A percentile compares a stretch with the other conserved stretches of the same genome.
phyloP scores from a whole-genome alignment of 768 basidiomycete species.

The Dendrothele bispora region DNA sequence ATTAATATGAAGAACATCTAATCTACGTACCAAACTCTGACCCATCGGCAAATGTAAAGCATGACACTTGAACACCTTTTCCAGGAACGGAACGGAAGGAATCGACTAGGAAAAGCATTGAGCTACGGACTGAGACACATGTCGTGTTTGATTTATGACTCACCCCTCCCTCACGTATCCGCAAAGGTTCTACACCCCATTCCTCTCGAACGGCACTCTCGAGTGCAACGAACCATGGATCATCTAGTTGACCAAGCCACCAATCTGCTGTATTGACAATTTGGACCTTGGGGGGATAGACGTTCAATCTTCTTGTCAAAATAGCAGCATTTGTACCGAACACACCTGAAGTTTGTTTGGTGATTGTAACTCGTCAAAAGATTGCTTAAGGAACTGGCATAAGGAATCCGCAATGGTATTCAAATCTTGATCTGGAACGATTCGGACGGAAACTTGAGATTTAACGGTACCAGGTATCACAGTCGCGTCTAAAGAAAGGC shows the following conservation, averaged over 20 bases:
- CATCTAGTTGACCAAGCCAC: conserved; percentile 92
- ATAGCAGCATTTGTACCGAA: not conserved
- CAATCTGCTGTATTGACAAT: conserved; percentile 88
- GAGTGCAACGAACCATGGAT: conserved; percentile 83
- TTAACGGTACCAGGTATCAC: conserved; percentile 85
- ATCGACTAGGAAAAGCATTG: conserved; percentile 61
- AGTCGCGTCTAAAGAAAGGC: conserved; percentile 59
- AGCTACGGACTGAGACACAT: conserved; percentile 1
- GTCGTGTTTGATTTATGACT: conserved; percentile 24
- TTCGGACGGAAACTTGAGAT: conserved; percentile 86
- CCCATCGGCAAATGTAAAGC: conserved; percentile 95
- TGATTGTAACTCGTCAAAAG: conserved; percentile 62
- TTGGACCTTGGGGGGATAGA: conserved; percentile 49
- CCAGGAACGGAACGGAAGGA: conserved; percentile 90
- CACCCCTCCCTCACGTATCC: conserved; percentile 93
- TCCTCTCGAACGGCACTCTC: conserved; percentile 81
- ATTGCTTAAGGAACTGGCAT: conserved; percentile 51
- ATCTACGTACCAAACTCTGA: conserved; percentile 70
- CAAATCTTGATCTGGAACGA: conserved; percentile 91
- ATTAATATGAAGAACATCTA: not conserved
- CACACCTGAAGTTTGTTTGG: conserved; percentile 73
- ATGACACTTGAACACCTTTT: conserved; percentile 86
- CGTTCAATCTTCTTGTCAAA: not conserved
- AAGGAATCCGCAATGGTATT: conserved; percentile 65
- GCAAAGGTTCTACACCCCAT: conserved; percentile 84